Percentiles rank a stretch among this genome's conserved stretches.
Conservation (phyloP, 2,329 filamentous ascomycete species). For the Chaetothyriales sp. region DNA sequence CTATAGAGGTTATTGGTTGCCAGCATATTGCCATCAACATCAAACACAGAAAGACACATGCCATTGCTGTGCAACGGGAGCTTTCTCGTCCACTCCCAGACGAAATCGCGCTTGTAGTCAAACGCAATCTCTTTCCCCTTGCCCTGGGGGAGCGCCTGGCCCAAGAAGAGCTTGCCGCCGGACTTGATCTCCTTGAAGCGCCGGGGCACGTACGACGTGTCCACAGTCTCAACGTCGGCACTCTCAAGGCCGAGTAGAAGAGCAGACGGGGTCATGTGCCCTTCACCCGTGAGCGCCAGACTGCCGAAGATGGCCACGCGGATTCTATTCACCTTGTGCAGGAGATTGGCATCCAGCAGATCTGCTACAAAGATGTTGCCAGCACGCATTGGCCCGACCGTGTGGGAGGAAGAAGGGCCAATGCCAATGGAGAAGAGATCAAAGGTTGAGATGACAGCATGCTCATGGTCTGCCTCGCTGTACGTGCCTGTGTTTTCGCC, state of each 20-base stretch:
- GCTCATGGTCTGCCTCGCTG: constrained; percentile 9
- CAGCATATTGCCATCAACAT: constrained; percentile 9
- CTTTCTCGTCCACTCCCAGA: constrained; percentile 12
- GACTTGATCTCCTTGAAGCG: constrained; percentile 9
- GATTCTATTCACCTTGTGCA: constrained; percentile 8
- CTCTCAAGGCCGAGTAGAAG: constrained; percentile 13
- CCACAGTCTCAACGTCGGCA: constrained; percentile 11
- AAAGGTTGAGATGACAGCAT: constrained; percentile 14
- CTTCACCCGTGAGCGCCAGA: constrained; percentile 8
- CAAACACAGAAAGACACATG: constrained; percentile 9
- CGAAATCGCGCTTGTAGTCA: constrained; percentile 11
- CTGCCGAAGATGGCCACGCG: constrained; percentile 12
- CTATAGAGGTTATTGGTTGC: constrained; percentile 12
- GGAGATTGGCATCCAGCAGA: constrained; percentile 9
- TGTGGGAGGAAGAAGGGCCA: constrained; percentile 13
- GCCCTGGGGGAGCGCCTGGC: constrained; percentile 2
- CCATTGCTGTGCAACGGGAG: constrained; percentile 12
- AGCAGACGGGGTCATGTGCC: constrained; percentile 10
- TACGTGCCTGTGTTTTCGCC: constrained; percentile 4
- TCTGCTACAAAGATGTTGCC: constrained; percentile 14
- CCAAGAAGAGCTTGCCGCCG: constrained; percentile 8
- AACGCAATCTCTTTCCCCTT: constrained; percentile 7
- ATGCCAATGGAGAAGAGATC: constrained; percentile 16
- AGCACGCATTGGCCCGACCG: constrained; percentile 14
- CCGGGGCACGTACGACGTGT: constrained; percentile 10